Evolutionary conservation across 164 flowering plant genomes (phyloP).

Genomic region (Macadamia integrifolia): DNA sequence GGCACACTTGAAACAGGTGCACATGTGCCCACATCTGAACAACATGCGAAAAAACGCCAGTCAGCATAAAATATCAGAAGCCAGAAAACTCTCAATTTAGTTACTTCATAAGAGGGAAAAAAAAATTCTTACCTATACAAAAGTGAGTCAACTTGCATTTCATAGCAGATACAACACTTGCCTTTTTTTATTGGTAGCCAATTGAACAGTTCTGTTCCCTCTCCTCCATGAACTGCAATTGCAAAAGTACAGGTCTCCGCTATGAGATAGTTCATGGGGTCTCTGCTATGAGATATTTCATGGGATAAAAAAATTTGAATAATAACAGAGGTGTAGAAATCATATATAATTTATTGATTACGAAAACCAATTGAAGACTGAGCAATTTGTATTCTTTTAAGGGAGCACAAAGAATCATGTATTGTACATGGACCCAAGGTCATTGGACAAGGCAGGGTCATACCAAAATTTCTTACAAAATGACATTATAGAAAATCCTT

Average conservation of each 20-base stretch:
- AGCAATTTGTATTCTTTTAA: too few relatives aligned
- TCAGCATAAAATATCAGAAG: neutral
- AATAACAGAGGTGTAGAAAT: neutral
- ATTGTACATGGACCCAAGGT: too few relatives aligned
- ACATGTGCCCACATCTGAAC: slow-evolving; percentile 95
- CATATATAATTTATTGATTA: neutral
- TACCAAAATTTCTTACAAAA: too few relatives aligned
- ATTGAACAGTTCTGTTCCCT: slow-evolving; percentile 13
- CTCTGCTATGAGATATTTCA: slow-evolving; percentile 1
- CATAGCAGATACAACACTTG: slow-evolving; percentile 67
- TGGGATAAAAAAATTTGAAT: neutral
- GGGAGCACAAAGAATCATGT: neutral
- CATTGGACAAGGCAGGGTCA: too few relatives aligned
- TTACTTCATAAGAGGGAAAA: neutral
- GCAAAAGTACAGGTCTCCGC: slow-evolving; percentile 1
- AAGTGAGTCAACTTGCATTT: slow-evolving; percentile 65
- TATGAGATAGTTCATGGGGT: too few relatives aligned
- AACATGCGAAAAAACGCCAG: slow-evolving; percentile 1
- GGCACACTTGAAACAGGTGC: slow-evolving; percentile 84
- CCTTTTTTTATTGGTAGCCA: slow-evolving; percentile 29
- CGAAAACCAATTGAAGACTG: neutral
- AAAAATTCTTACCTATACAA: slow-evolving; percentile 52
- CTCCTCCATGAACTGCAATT: slow-evolving; percentile 21
- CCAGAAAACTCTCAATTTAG: neutral
- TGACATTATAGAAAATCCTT: too few relatives aligned